Base-by-base conservation (phyloP, 192 early-diverging fungal species). In the Diversispora eburnea region DNA sequence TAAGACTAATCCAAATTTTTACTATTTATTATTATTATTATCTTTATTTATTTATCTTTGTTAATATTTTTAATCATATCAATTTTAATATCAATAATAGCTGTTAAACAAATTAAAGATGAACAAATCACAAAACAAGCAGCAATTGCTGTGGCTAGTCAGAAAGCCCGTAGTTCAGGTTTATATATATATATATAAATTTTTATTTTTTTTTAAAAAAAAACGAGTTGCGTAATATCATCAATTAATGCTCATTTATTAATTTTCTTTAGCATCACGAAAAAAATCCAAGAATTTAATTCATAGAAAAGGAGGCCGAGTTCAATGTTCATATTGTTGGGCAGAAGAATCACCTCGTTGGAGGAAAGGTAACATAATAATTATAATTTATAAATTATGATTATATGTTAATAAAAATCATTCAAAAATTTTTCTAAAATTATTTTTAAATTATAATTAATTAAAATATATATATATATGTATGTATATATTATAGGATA, bases 321-420 rank as follows among this genome's bases (percentile, higher is more conserved):
- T 64, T 54, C 72, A 73, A 42, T 91, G 89, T 59, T 86, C 86
- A 10, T 91, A 89, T 70, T 91, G 89, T 75, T 85, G 83, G 80
- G 81, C 86, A 4, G 75, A 84, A 51, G 79, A 81, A 19, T 84
- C 88, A 12, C 62, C 81, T 19, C 80, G 79, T 43, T 91, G 89
- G 89, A 75, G 89, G 45, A 88, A 88, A 81, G 84, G 86, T 86
- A 76, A 33, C 25, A 33, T 33, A 2, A 33, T 33, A 33, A 33
- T 33, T 33, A 33, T 33, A n/a, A n/a, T n/a, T n/a, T n/a, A n/a
- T n/a, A n/a, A n/a, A n/a, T n/a, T n/a, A 33, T 33, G 2, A 33
- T 33, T 33, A 33, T 33, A 33, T 33, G 25, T 33, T 33, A 33
- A 33, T 33, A 33, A 33, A 33, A 33, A n/a, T n/a, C n/a, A n/a